Evolutionary conservation across 2,329 filamentous ascomycete genomes (phyloP).

Genomic region (Acrocalymma vagum): DNA sequence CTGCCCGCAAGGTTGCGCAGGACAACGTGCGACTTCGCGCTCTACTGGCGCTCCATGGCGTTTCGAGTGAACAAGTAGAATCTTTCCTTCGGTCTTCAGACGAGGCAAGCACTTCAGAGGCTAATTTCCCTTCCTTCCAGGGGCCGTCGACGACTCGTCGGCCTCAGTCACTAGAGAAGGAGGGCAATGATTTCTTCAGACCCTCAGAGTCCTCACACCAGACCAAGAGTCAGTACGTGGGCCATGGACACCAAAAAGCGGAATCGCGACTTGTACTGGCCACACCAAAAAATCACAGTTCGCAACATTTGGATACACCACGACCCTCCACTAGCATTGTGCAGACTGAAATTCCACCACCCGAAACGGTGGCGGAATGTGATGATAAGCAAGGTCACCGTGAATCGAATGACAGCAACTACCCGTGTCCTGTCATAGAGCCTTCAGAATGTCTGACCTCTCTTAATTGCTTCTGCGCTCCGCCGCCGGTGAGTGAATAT

Average conservation of each 20-base stretch:
- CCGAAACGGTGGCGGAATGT: slow-evolving; percentile 1
- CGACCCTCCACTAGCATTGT: slow-evolving; percentile 1
- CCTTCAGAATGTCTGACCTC: slow-evolving; percentile 22
- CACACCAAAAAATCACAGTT: neutral
- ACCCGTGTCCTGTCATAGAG: slow-evolving; percentile 9
- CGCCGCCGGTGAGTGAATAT: slow-evolving; percentile 3
- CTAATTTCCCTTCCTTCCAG: neutral
- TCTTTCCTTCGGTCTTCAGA: slow-evolving; percentile 24
- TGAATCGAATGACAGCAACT: neutral
- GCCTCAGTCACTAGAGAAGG: neutral
- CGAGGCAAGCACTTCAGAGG: slow-evolving; percentile 1
- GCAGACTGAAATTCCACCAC: neutral
- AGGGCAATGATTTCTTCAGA: neutral
- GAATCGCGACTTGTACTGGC: neutral
- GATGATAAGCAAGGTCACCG: neutral
- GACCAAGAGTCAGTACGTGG: slow-evolving; percentile 1
- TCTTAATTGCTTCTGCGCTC: slow-evolving; percentile 30
- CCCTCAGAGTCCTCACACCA: slow-evolving; percentile 1
- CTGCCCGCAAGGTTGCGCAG: slow-evolving; percentile 71
- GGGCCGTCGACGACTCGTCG: neutral
- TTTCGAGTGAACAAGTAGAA: slow-evolving; percentile 28
- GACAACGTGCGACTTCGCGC: slow-evolving; percentile 71
- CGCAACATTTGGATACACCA: slow-evolving; percentile 5
- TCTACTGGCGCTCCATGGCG: slow-evolving; percentile 56
- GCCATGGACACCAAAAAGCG: slow-evolving; percentile 1